Evolutionary conservation across 2,329 filamentous ascomycete genomes (phyloP), one percentile per base, ranked within the genome.

Genomic region (Xylariaceae sp.): DNA sequence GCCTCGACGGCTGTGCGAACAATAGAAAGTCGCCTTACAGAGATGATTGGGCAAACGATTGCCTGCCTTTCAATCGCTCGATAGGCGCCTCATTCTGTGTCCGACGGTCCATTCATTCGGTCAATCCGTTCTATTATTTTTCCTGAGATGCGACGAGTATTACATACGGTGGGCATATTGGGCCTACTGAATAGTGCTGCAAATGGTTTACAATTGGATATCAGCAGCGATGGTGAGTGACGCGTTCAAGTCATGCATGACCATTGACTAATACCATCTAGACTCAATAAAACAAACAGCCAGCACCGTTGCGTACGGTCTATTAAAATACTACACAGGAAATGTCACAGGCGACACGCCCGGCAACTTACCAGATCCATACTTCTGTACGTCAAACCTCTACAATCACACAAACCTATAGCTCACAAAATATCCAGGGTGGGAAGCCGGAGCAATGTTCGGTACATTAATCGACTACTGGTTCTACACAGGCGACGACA

Each of bases 391-490:
- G 70, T 70, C 68, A 16, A 64, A 47, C 42, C 7, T 1, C 43
- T 34, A 28, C 28, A 31, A 19, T 53, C n/a, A n/a, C 14, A 10
- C 6, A 22, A 38, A 41, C 18, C 18, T 13, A 44, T 10, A 12
- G 36, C 63, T 66, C 16, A 66, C 54, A 43, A 31, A 41, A 11
- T 34, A 47, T 42, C 38, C 46, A 74, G 86, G 75, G 87, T 91
- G 87, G 87, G 86, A 89, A 68, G 83, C 84, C 0, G 83, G 85
- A 17, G 82, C 84, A 48, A 79, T 91, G 77, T 88, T 90, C 62
- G 83, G 86, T 48, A 81, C 83, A 1, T 66, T 90, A 58, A 71
- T 90, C 48, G 85, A 90, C 67, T 90, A 90, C 69, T 89, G 84
- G 83, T 79, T 80, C 58, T 77, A 84, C 50, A 89, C 86, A 0